Percentiles rank a stretch among this genome's conserved stretches.
Evolutionary conservation across 331 rosid species (phyloP).

Genomic region (Malus hybrid): DNA sequence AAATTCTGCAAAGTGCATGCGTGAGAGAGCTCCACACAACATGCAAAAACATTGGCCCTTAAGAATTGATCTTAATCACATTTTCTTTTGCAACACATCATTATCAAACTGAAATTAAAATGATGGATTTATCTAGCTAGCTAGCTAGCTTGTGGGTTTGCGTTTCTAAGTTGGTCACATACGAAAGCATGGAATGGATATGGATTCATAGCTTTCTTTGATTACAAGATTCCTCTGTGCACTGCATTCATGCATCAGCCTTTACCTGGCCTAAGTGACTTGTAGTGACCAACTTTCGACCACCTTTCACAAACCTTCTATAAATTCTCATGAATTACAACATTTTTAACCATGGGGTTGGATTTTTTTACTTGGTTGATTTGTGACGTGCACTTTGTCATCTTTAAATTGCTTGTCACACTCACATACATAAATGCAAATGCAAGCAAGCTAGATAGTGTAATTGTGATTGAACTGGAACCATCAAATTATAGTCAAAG

Average conservation of each 20-base stretch:
- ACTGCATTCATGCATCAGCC: not conserved
- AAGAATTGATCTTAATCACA: not conserved
- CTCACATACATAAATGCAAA: not conserved
- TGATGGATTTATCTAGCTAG: not conserved
- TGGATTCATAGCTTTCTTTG: not conserved
- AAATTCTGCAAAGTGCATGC: constrained; percentile 12
- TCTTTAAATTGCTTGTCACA: constrained; percentile 16
- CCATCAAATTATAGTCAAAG: constrained; percentile 6
- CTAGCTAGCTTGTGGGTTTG: not conserved
- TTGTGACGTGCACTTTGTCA: constrained; percentile 20
- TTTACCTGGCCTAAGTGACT: constrained; percentile 22
- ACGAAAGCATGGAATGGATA: not conserved
- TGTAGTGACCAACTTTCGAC: constrained; percentile 4
- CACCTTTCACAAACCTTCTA: not conserved
- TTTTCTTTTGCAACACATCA: constrained; percentile 4
- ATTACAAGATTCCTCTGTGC: not conserved
- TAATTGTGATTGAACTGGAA: not conserved
- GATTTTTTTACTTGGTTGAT: not conserved
- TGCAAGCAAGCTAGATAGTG: not conserved
- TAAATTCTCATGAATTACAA: not conserved
- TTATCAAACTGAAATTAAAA: not conserved
- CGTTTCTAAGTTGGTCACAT: not conserved
- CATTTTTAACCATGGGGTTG: not conserved
- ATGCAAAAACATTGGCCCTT: not conserved
- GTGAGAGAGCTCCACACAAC: not conserved